A percentile compares a stretch with the other conserved stretches of the same genome.
Evolutionary conservation across 1,139 yeast species (phyloP).

Genomic region (Blastobotrys ciferrii): DNA sequence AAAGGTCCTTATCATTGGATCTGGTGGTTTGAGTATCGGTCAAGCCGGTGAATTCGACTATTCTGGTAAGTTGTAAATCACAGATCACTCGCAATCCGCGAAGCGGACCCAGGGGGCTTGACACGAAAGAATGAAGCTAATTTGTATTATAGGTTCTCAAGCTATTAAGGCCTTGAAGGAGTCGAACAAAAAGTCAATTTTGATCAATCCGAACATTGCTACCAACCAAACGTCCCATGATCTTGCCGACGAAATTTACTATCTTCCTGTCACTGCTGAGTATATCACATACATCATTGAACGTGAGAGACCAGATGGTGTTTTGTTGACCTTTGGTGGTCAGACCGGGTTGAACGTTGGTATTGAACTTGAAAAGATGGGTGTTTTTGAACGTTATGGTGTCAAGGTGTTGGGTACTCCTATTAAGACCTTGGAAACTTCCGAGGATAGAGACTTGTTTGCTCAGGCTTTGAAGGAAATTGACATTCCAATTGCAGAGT

Average conservation of each 20-base stretch:
- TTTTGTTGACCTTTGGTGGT: slow-evolving; percentile 94
- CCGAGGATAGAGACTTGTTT: slow-evolving; percentile 96
- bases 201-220: slow-evolving; percentile 97
- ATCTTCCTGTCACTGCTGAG: slow-evolving; percentile 96
- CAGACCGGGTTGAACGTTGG: slow-evolving; percentile 97
- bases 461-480: slow-evolving; percentile 94
- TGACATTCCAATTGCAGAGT: slow-evolving; percentile 92
- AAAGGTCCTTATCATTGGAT: slow-evolving; percentile 89
- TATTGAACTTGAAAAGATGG: slow-evolving; percentile 88
- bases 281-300: slow-evolving; percentile 91
- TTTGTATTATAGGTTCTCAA: slow-evolving; percentile 14
- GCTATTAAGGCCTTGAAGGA: slow-evolving; percentile 73
- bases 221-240: slow-evolving; percentile 98
- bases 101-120: too few relatives aligned
- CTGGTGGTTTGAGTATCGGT: slow-evolving; percentile 97
- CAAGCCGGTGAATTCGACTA: slow-evolving; percentile 99
- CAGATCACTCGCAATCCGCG: background rate
- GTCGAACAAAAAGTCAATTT: slow-evolving; percentile 92
- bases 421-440: slow-evolving; percentile 87
- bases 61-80: slow-evolving; percentile 52
- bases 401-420: slow-evolving; percentile 98
- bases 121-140: slow-evolving; percentile 4
- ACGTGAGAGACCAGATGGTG: slow-evolving; percentile 95
- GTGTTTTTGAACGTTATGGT: slow-evolving; percentile 84
- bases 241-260: slow-evolving; percentile 95